phyloP scores from a whole-genome alignment of 2,329 filamentous ascomycete species.

The Ophiostoma sp. region DNA sequence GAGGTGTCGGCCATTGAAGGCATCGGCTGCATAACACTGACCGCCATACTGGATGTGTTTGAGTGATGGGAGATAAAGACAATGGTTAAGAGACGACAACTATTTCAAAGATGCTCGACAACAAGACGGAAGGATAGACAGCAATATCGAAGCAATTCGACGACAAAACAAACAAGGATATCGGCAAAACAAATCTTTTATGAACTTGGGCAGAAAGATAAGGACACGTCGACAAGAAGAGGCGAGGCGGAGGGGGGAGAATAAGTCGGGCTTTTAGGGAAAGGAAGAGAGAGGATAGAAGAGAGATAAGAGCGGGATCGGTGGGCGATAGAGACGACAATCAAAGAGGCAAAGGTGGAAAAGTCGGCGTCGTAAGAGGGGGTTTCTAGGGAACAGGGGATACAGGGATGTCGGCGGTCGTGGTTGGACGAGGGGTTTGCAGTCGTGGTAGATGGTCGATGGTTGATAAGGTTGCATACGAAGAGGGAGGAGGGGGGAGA shows the following conservation, averaged over 20 bases:
- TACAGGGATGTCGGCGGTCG: slow-evolving; percentile 7
- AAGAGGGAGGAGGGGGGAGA: neutral
- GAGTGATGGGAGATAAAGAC: neutral
- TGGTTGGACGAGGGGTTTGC: slow-evolving; percentile 6
- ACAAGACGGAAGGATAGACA: neutral
- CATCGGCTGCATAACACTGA: slow-evolving; percentile 17
- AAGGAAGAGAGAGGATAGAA: neutral
- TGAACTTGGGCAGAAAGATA: neutral
- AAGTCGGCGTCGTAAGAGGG: neutral
- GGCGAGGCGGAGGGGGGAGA: neutral
- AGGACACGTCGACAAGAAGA: slow-evolving; percentile 14
- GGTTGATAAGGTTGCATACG: slow-evolving; percentile 7
- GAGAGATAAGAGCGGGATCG: neutral
- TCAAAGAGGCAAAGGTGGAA: neutral
- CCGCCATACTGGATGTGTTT: slow-evolving; percentile 12
- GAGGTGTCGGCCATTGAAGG: slow-evolving; percentile 4
- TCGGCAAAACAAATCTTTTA: neutral
- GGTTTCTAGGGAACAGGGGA: neutral
- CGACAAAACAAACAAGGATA: neutral
- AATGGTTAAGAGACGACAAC: neutral
- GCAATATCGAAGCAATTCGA: neutral
- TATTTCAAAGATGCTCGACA: neutral
- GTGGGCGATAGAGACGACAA: neutral
- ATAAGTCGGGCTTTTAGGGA: neutral
- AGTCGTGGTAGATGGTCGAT: neutral